Evolutionary conservation across 352 stramenopile species (phyloP).

Genomic region (Phytophthora idaei): DNA sequence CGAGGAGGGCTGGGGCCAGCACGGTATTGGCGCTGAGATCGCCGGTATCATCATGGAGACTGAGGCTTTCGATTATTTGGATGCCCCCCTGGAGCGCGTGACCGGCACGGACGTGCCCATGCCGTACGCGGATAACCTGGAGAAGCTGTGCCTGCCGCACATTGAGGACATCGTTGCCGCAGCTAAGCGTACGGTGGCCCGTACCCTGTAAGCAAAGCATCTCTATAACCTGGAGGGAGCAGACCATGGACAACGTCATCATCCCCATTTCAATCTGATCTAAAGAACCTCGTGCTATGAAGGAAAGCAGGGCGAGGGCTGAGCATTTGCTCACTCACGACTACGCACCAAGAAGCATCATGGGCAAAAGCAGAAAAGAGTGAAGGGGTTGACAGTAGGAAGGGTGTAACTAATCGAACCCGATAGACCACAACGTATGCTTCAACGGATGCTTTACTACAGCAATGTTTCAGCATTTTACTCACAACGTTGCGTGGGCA

Average conservation of each 20-base stretch:
- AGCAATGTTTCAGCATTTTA: background rate
- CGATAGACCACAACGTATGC: conserved; percentile 36
- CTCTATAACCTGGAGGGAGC: conserved; percentile 10
- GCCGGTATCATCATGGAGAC: conserved; percentile 98
- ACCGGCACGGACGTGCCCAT: conserved; percentile 98
- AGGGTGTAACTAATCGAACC: conserved; percentile 41
- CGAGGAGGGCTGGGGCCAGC: conserved; percentile 97
- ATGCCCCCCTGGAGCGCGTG: conserved; percentile 97
- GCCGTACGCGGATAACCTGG: conserved; percentile 98
- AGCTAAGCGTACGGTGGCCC: conserved; percentile 87
- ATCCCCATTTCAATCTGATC: conserved; percentile 29
- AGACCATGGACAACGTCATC: conserved; percentile 19
- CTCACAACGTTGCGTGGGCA: background rate
- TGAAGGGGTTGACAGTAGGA: conserved; percentile 35
- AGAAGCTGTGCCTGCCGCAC: conserved; percentile 95
- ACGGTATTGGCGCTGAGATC: conserved; percentile 98
- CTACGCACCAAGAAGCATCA: conserved; percentile 24
- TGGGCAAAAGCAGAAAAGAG: conserved; percentile 32
- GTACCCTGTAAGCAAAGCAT: conserved; percentile 64
- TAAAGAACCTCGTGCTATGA: conserved; percentile 37
- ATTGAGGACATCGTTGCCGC: conserved; percentile 94
- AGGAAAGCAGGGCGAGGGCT: conserved; percentile 34
- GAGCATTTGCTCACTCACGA: conserved; percentile 29
- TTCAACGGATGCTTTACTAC: conserved; percentile 7
- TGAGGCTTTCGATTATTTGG: conserved; percentile 98